Evolutionary conservation across 192 early-diverging fungal species (phyloP).

Genomic region (Chytriomyces sp.): DNA sequence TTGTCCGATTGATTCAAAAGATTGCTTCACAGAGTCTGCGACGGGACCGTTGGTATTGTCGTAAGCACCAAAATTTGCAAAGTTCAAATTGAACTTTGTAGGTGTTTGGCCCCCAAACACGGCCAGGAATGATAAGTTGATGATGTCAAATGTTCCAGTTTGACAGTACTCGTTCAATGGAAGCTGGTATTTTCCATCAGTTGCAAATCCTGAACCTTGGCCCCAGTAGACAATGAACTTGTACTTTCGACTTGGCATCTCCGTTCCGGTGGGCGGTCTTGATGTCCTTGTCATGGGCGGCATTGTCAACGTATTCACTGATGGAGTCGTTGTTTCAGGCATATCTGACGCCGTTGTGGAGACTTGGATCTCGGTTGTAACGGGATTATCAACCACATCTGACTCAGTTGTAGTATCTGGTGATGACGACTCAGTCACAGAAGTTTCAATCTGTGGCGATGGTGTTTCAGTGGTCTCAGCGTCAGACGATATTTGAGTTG

Average conservation of each 20-base stretch:
- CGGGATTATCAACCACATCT: too few species aligned
- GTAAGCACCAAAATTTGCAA: conserved; percentile 14
- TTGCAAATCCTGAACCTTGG: conserved; percentile 3
- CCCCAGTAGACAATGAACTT: conserved; percentile 29
- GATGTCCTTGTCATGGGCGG: not conserved
- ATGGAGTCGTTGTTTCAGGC: not conserved
- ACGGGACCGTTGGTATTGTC: not conserved
- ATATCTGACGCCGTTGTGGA: conserved; percentile 11
- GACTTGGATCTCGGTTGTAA: not conserved
- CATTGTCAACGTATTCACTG: not conserved
- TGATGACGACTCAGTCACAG: not conserved
- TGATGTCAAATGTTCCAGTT: not conserved
- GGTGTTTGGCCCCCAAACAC: conserved; percentile 8
- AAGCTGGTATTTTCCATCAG: conserved; percentile 13
- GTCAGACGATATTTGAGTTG: too few species aligned
- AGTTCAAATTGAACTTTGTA: conserved; percentile 3
- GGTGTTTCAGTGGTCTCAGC: conserved; percentile 6
- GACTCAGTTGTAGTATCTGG: not conserved
- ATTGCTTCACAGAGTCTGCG: not conserved
- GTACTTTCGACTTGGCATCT: not conserved
- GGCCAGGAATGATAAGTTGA: conserved; percentile 24
- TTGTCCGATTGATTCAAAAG: not conserved
- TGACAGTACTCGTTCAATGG: conserved; percentile 6
- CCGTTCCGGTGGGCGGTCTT: not conserved
- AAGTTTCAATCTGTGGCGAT: not conserved